Evolutionary conservation across 108 stramenopile species (phyloP), one percentile per base, ranked within the genome.

Genomic region (Cyclotella cryptica): DNA sequence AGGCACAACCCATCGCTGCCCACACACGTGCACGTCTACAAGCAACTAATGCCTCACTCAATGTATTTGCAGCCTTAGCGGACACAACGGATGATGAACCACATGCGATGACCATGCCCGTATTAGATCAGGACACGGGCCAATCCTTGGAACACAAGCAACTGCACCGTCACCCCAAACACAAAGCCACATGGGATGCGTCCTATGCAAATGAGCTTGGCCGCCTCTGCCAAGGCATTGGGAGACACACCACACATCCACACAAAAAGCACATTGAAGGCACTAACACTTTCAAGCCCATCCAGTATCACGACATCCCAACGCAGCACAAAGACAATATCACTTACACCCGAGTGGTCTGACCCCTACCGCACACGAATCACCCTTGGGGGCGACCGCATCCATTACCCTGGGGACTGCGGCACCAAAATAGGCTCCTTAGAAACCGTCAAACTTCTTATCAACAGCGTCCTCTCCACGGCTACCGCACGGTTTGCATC

Each of bases 201-300:
- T 68, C 67, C 0, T 45, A 12, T 42, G 24, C 40, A 0, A 41
- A 42, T 14, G 43, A 65, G 11, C 43, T 65, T 1, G 46, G 67
- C 11, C 24, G 47, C 0, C 67, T 51, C 26, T 47, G 47, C 28
- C 67, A 68, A 52, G 67, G 67, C 35, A 51, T 68, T 27, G 47
- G 47, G 2, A 49, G 9, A 49, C 18, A n/a, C n/a, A 1, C 3
- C 6, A 49, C 3, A 9, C 15, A 49, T 9, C 18, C 18, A 5
- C 35, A 35, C 35, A 2, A 5, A 2, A 35, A 35, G 6, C 6
- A 6, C 35, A 35, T 2, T 6, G 2, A 35, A 6, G 35, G 35
- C 35, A 35, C 35, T 35, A 6, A 35, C 3, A 58, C 24, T 5
- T 27, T 21, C 19, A 27, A 14, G 26, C 26, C 12, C 6, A 24